Conservation (phyloP, 75 land plant species). For the Selaginella tamariscina region DNA sequence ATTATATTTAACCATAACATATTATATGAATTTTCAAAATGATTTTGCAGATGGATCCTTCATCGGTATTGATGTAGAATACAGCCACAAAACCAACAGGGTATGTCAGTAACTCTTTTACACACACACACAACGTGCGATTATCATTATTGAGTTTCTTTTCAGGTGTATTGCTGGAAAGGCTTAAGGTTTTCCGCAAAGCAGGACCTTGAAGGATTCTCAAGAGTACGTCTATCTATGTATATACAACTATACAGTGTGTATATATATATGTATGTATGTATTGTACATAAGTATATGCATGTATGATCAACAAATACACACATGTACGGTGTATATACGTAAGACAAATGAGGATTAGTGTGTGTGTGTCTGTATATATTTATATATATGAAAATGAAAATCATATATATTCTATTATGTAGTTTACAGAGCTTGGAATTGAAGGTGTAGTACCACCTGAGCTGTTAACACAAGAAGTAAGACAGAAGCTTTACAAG, state of each 20-base stretch:
- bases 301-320: too few species aligned
- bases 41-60: conserved; percentile 58
- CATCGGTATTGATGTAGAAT: conserved; percentile 95
- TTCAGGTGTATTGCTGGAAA: conserved; percentile 99
- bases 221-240: conserved; percentile 35
- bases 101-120: conserved; percentile 22
- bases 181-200: conserved; percentile 89
- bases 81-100: conserved; percentile 83
- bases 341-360: too few species aligned
- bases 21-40: neutral
- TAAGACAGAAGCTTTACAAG: conserved; percentile 52
- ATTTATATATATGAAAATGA: neutral
- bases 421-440: conserved; percentile 85
- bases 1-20: neutral
- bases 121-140: too few species aligned
- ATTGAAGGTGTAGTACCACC: conserved; percentile 92
- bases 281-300: too few species aligned
- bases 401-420: conserved; percentile 2
- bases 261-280: too few species aligned
- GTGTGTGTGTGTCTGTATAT: too few species aligned
- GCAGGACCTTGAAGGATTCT: conserved; percentile 94
- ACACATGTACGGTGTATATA: too few species aligned
- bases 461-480: conserved; percentile 69
- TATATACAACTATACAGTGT: neutral
- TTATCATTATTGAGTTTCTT: neutral